A percentile compares a stretch with the other conserved stretches of the same genome.
These are phyloP conservation scores for Xylariaceae sp. DNA, from an alignment of 2,329 filamentous ascomycete species.

Conservation along the genomic window DNA sequence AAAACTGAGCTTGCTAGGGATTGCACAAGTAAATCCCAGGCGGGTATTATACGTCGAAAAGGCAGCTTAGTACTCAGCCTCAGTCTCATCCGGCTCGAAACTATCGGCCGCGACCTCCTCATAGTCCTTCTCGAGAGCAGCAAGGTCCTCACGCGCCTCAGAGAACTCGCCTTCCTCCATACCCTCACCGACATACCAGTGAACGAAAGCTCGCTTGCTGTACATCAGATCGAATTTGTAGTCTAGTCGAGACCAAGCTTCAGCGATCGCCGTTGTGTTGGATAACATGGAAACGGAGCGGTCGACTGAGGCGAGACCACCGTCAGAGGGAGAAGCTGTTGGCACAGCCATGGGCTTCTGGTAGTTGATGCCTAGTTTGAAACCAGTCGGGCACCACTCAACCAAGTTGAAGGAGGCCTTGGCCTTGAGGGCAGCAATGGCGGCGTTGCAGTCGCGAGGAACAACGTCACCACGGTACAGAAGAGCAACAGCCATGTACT, in stretches of 20 bases:
- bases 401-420: constrained; percentile 76
- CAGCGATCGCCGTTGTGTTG: constrained; percentile 77
- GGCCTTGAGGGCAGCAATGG: constrained; percentile 71
- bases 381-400: constrained; percentile 78
- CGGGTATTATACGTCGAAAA: constrained; percentile 41
- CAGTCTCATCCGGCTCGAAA: constrained; percentile 66
- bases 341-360: constrained; percentile 70
- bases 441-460: constrained; percentile 71
- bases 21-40: constrained; percentile 22
- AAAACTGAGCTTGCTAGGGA: constrained; percentile 21
- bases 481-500: constrained; percentile 78
- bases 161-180: constrained; percentile 94
- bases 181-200: constrained; percentile 86
- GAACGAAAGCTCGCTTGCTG: constrained; percentile 77
- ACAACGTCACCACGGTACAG: constrained; percentile 76
- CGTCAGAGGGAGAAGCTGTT: constrained; percentile 56
- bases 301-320: constrained; percentile 67
- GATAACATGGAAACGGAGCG: constrained; percentile 74
- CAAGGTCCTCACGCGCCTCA: constrained; percentile 85
- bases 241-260: constrained; percentile 75
- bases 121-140: constrained; percentile 85
- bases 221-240: constrained; percentile 82
- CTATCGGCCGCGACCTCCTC: constrained; percentile 84
- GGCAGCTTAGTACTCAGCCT: constrained; percentile 77
- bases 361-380: constrained; percentile 80